Base-by-base conservation (phyloP, 345 rosid species). In the Triadica sebifera region DNA sequence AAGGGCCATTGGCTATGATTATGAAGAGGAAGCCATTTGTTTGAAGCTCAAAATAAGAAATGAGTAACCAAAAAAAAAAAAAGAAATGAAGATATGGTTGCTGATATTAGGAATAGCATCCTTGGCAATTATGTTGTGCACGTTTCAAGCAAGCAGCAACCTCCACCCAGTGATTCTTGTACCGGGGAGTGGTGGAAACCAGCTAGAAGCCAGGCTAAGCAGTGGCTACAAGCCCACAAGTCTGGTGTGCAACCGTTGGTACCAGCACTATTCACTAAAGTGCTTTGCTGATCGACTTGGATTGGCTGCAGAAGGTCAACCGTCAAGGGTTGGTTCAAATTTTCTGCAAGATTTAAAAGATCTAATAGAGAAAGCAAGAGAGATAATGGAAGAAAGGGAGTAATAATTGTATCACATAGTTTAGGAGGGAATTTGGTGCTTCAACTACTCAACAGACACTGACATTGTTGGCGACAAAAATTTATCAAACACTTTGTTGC, bases 151-250 rank as follows among this genome's bases (percentile, higher is more conserved):
- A 62, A 41, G 65, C 34, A 66, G 78, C 79, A 74, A 70, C 66
- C 89, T 88, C 76, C 83, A 89, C 81, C 97, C 98, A 63, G 46
- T 92, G 67, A 74, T 94, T 65, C 41, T 94, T 49, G 86, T 94
- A 24, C 97, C 98, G 4, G 97, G 97, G 69, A 83, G n/a, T 65
- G 98, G 97, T 8, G 94, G 95, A 17, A 94, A 89, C 85, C 97
- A 90, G 81, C 87, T 92, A 15, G 97, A 92, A 71, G 97, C 85
- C 6, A 75, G 92, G 77, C 84, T 92, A 34, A 89, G 88, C 55
- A 16, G 59, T n/a, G 84, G 69, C 29, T 92, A 89, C 84, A 86
- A 79, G 74, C 86, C 98, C 46, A 55, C 80, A 16, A 85, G 85
- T 57, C 41, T 83, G 41, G 49, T 88, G 75, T 90, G 97, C 80